These are phyloP conservation scores for Breynia disticha DNA, from an alignment of 441 rosid species.

Conservation along the genomic window DNA sequence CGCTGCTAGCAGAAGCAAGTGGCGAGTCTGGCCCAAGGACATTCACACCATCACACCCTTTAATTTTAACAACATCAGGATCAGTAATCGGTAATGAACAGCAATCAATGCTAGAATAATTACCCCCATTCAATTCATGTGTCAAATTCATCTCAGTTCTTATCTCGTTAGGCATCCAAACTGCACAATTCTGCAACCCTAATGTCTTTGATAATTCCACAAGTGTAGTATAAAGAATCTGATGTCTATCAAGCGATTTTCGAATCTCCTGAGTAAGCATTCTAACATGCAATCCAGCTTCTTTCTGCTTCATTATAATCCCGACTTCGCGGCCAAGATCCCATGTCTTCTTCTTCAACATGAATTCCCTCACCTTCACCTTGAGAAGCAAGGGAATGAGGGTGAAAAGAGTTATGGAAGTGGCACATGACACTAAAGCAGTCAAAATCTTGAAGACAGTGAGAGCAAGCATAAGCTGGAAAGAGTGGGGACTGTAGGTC, in stretches of 20 bases:
- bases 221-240: slow-evolving; percentile 70
- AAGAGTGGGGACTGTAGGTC: slow-evolving; percentile 76
- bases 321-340: slow-evolving; percentile 93
- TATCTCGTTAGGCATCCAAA: slow-evolving; percentile 82
- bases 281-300: slow-evolving; percentile 73
- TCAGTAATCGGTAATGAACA: slow-evolving; percentile 48
- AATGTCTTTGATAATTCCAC: slow-evolving; percentile 88
- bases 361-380: slow-evolving; percentile 85
- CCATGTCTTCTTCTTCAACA: slow-evolving; percentile 83
- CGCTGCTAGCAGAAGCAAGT: slow-evolving; percentile 54
- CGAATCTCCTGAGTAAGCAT: slow-evolving; percentile 98
- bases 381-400: slow-evolving; percentile 86
- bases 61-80: slow-evolving; percentile 57
- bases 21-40: slow-evolving; percentile 47
- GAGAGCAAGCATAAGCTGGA: slow-evolving; percentile 77
- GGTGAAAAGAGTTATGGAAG: slow-evolving; percentile 81
- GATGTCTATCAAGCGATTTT: slow-evolving; percentile 82
- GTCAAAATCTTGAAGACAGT: slow-evolving; percentile 88
- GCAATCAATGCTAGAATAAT: slow-evolving; percentile 22
- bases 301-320: slow-evolving; percentile 75
- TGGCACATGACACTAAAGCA: slow-evolving; percentile 91
- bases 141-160: slow-evolving; percentile 66
- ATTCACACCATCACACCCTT: slow-evolving; percentile 53
- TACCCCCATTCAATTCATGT: slow-evolving; percentile 48
- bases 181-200: slow-evolving; percentile 78